Evolutionary conservation across 192 early-diverging fungal genomes (phyloP), one percentile per base, ranked within the genome.

Genomic region (Coemansia sp.): DNA sequence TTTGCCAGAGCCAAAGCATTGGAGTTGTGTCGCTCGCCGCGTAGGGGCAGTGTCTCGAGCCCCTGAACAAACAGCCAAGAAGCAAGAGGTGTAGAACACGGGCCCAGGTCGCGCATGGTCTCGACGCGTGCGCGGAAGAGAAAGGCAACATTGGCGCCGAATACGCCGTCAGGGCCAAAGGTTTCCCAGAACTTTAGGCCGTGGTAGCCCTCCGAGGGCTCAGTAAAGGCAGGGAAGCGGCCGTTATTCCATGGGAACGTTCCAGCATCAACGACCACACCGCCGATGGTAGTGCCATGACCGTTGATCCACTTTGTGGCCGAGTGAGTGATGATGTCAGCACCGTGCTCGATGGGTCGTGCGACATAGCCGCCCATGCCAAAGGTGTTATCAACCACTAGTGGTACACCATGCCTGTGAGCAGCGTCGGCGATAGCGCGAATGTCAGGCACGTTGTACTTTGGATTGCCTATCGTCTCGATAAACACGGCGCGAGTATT

Each of bases 301-400:
- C 96, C 87, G 23, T 89, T 87, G 44, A 92, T 90, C 96, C 96
- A 98, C 85, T 98, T 98, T 37, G 95, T 98, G 17, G 96, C 94
- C 38, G 93, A 94, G 59, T 91, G 90, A 17, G 94, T 90, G 69
- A 98, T 90, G 75, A 98, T 98, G 82, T 98, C 94, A n/a, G 96
- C 96, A 67, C 94, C 95, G 76, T 95, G 90, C 41, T 94, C 90
- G 64, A 98, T 90, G 7, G 96, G 96, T n/a, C 87, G 87, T 32
- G 88, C 78, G 42, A 93, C 72, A 76, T 91, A 94, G 15, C 91
- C 92, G 59, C 93, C 95, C 62, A 92, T 92, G 66, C 96, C 96
- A 76, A 96, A 98, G 0, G 96, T 98, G 86, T 98, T 98, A 85
- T 98, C 96, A 27, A 98, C 96, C 62, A 98, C 86, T 51, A 98